These are phyloP conservation scores for Friedmanniomyces simplex DNA, from an alignment of 495 filamentous ascomycete genomes.

Conservation along the genomic window DNA sequence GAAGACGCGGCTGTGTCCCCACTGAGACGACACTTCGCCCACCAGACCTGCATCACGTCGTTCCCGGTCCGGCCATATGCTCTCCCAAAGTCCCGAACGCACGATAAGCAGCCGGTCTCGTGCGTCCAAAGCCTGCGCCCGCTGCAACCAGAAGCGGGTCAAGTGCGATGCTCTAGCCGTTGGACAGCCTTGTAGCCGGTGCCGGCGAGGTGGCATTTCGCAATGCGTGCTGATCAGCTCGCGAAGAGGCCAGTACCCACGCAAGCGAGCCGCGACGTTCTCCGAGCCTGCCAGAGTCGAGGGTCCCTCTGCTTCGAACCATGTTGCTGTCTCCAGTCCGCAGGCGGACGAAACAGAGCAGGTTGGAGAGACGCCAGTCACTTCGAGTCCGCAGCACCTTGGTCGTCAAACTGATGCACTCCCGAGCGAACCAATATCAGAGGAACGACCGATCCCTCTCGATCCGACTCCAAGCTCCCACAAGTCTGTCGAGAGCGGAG, in stretches of 20 bases:
- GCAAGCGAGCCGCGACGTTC: not conserved
- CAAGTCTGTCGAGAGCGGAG: not conserved
- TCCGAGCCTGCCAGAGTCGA: not conserved
- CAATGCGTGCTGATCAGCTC: not conserved
- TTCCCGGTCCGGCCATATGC: not conserved
- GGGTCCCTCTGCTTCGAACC: too few species aligned
- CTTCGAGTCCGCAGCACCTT: not conserved
- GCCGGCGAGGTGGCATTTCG: not conserved
- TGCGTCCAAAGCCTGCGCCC: not conserved
- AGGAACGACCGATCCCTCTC: not conserved
- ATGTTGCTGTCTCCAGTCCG: too few species aligned
- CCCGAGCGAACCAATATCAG: not conserved
- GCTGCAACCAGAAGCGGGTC: constrained; percentile 1
- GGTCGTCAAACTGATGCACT: not conserved
- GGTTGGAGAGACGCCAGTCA: not conserved
- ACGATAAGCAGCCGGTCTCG: not conserved
- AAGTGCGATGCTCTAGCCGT: not conserved
- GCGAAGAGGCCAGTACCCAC: not conserved
- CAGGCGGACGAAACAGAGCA: too few species aligned
- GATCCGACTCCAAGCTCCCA: not conserved
- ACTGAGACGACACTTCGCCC: not conserved
- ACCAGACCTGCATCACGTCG: not conserved
- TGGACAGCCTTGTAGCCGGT: not conserved
- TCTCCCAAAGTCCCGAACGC: not conserved
- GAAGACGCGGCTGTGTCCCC: not conserved